These are phyloP conservation scores for Vachellia collinsii DNA, from an alignment of 306 rosid species.

Conservation along the genomic window DNA sequence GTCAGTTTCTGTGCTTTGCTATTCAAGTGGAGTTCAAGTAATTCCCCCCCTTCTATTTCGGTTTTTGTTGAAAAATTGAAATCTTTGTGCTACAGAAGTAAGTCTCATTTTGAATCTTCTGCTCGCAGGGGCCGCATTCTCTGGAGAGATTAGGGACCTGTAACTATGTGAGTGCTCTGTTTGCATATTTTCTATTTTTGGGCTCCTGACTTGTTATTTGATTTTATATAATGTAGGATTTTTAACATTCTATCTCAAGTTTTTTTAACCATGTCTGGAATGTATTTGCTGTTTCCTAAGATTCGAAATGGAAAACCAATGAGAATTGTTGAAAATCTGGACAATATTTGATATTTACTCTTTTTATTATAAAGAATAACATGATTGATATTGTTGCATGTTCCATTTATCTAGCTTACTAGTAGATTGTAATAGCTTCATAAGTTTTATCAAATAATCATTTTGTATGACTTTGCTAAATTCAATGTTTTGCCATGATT, in stretches of 20 bases:
- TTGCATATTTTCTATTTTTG: background rate
- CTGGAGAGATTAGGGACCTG: constrained; percentile 71
- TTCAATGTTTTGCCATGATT: background rate
- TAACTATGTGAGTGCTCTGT: constrained; percentile 73
- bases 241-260: constrained; percentile 3
- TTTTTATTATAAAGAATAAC: background rate
- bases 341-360: background rate
- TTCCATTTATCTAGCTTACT: constrained; percentile 23
- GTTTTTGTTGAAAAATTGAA: constrained; percentile 29
- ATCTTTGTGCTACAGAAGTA: constrained; percentile 20
- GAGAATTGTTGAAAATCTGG: constrained; percentile 17
- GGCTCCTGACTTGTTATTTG: constrained; percentile 29
- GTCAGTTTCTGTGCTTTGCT: constrained; percentile 80
- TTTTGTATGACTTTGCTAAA: background rate
- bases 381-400: constrained; percentile 26
- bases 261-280: constrained; percentile 29
- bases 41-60: constrained; percentile 11
- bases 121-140: constrained; percentile 63
- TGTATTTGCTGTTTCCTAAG: constrained; percentile 17
- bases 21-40: constrained; percentile 70
- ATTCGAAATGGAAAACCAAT: constrained; percentile 28
- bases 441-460: background rate
- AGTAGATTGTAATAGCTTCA: constrained; percentile 8
- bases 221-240: constrained; percentile 19
- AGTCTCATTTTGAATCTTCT: constrained; percentile 40